Conservation (phyloP, 306 rosid species). For the Prunus kanzakura region DNA sequence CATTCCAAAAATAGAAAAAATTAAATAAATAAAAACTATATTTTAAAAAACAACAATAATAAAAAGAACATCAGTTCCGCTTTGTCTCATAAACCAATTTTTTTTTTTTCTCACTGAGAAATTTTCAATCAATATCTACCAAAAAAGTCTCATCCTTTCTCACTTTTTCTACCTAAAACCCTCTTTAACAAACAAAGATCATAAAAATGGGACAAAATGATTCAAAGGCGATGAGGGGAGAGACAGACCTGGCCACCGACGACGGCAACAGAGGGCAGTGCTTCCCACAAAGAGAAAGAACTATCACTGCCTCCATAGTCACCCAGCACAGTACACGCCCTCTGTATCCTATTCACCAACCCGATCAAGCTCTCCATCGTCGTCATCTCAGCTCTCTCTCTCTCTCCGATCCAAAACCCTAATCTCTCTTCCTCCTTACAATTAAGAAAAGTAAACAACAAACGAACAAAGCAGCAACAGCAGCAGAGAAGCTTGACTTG, state of each 20-base stretch:
- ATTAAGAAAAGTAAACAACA: not conserved
- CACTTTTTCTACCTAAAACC: not conserved
- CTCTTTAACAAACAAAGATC: not conserved
- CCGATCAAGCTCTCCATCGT: slow-evolving; percentile 98
- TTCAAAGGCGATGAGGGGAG: not conserved
- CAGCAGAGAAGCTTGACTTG: not conserved
- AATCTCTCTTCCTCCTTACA: not conserved
- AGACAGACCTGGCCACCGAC: slow-evolving; percentile 87
- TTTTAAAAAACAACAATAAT: not conserved
- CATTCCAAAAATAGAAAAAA: not conserved
- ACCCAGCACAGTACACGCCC: slow-evolving; percentile 89
- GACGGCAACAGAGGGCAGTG: slow-evolving; percentile 92
- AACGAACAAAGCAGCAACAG: not conserved
- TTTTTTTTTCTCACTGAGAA: not conserved
- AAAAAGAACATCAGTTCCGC: not conserved
- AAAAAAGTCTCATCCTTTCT: not conserved
- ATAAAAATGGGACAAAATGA: not conserved
- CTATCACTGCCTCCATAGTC: slow-evolving; percentile 76
- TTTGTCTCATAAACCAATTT: not conserved
- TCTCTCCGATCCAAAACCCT: slow-evolving; percentile 28
- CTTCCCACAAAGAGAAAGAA: slow-evolving; percentile 90
- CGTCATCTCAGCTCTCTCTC: slow-evolving; percentile 37
- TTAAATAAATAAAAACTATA: not conserved
- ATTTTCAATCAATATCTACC: not conserved
- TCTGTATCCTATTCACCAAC: slow-evolving; percentile 84